These are phyloP conservation scores for Fragaria ananassa DNA, from an alignment of 306 rosid species.

Conservation along the genomic window DNA sequence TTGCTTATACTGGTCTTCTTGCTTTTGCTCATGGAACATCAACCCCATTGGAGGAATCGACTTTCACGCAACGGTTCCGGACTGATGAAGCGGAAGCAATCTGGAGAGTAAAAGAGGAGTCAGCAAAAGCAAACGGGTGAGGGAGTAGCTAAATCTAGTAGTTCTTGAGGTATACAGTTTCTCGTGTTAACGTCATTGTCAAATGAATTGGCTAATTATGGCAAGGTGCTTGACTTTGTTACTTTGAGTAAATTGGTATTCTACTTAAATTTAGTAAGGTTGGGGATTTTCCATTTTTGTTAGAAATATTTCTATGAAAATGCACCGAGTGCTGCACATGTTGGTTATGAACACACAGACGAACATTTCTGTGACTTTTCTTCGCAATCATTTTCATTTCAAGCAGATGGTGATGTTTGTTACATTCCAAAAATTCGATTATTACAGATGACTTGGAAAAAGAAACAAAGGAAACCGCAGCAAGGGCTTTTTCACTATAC, in stretches of 20 bases:
- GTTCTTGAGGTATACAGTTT: background rate
- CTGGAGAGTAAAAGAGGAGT: slow-evolving; percentile 62
- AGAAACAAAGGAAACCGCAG: no score
- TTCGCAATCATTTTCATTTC: no score
- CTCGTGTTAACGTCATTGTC: background rate
- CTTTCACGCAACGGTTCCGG: slow-evolving; percentile 83
- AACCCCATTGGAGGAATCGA: slow-evolving; percentile 65
- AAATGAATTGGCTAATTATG: background rate
- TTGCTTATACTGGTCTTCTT: slow-evolving; percentile 91
- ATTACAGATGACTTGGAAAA: no score
- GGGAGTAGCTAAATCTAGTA: background rate
- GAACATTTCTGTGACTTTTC: no score
- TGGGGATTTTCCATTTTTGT: background rate
- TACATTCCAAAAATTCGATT: no score
- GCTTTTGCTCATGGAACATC: slow-evolving; percentile 64
- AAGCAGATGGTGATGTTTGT: no score
- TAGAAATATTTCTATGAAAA: background rate
- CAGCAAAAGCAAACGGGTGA: slow-evolving; percentile 26
- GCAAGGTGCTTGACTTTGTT: background rate
- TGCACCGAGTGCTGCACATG: background rate
- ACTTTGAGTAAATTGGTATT: background rate
- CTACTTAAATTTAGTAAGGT: background rate
- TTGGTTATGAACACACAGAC: background rate
- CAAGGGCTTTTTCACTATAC: no score
- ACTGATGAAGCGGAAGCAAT: slow-evolving; percentile 91